These are phyloP conservation scores for Orbilia brochopaga DNA, from an alignment of 2,329 filamentous ascomycete species.

Conservation along the genomic window DNA sequence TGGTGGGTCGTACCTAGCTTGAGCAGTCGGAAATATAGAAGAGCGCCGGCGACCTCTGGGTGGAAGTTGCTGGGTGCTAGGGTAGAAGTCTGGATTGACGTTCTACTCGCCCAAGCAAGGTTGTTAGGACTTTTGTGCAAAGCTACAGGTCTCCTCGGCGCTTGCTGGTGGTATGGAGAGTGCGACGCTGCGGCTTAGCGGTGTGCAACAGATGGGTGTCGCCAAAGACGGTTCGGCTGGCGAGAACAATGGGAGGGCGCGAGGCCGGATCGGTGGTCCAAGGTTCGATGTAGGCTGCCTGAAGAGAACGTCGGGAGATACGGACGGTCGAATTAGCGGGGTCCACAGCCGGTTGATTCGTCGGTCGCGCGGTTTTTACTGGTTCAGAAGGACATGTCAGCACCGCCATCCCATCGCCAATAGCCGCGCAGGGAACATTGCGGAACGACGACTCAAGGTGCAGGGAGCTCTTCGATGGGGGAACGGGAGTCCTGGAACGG, in stretches of 20 bases:
- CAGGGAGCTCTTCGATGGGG: conserved; percentile 8
- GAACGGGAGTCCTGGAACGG: background rate
- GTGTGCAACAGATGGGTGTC: conserved; percentile 8
- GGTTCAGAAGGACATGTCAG: conserved; percentile 46
- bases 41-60: conserved; percentile 24
- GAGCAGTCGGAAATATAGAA: conserved; percentile 2
- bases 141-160: conserved; percentile 39
- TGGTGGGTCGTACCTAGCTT: conserved; percentile 29
- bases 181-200: conserved; percentile 2
- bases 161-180: conserved; percentile 14
- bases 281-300: background rate
- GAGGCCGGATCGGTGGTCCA: conserved; percentile 9
- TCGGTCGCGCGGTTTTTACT: conserved; percentile 48
- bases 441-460: conserved; percentile 19
- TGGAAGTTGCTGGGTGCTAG: conserved; percentile 42
- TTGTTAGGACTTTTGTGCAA: conserved; percentile 23
- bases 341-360: conserved; percentile 10
- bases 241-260: conserved; percentile 13
- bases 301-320: background rate
- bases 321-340: conserved; percentile 32
- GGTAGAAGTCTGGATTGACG: conserved; percentile 25
- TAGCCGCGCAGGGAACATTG: conserved; percentile 45
- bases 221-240: conserved; percentile 4
- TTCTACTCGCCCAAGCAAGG: conserved; percentile 1
- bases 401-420: conserved; percentile 43